These are phyloP conservation scores for Phytophthora pini DNA, from an alignment of 352 stramenopile genomes.

Conservation along the genomic window DNA sequence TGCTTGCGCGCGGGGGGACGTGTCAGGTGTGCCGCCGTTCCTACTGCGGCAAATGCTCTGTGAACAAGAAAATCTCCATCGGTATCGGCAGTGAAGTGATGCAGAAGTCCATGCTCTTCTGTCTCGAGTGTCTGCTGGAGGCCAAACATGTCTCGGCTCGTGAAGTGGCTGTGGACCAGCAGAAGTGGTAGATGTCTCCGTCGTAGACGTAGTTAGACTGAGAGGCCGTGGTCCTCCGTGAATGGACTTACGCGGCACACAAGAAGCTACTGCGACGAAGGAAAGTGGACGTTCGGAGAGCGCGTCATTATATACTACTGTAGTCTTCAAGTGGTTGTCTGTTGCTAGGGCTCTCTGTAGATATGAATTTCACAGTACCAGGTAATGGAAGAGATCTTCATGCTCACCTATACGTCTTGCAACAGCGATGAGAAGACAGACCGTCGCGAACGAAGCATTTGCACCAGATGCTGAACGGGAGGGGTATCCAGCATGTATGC, in stretches of 20 bases:
- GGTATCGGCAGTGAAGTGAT: constrained; percentile 43
- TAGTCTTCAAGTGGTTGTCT: constrained; percentile 18
- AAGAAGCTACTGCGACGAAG: constrained; percentile 24
- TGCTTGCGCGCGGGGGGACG: constrained; percentile 36
- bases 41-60: constrained; percentile 49
- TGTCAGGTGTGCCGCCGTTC: constrained; percentile 49
- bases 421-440: background rate
- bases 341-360: constrained; percentile 32
- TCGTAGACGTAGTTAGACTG: constrained; percentile 29
- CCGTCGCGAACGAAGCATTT: background rate
- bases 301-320: constrained; percentile 23
- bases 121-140: constrained; percentile 50
- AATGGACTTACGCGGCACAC: constrained; percentile 19
- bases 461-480: background rate
- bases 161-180: constrained; percentile 40
- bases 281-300: constrained; percentile 21
- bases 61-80: constrained; percentile 53
- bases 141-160: constrained; percentile 43
- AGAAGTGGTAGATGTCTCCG: constrained; percentile 29
- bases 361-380: constrained; percentile 23
- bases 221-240: constrained; percentile 21
- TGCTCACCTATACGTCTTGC: constrained; percentile 2
- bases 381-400: constrained; percentile 28
- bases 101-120: constrained; percentile 49
- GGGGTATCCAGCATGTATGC: too few species aligned